phyloP scores from a whole-genome alignment of 345 rosid genomes.

The Eucalyptus pauciflora region DNA sequence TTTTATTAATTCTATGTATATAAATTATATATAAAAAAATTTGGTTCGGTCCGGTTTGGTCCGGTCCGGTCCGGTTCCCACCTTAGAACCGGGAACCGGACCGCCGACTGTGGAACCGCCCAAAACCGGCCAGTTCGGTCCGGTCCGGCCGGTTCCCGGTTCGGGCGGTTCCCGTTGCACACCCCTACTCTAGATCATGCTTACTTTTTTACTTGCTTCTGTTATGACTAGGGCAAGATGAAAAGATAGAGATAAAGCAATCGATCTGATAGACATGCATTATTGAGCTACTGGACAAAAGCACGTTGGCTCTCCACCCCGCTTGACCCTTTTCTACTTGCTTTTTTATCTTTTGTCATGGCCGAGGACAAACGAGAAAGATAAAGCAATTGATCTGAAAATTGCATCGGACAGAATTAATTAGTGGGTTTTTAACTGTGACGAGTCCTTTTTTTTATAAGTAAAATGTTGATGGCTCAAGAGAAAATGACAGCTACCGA shows the following conservation, averaged over 20 bases:
- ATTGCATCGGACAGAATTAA: not conserved
- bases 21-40: too few relatives aligned
- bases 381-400: not conserved
- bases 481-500: not conserved
- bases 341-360: not conserved
- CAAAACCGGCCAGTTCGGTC: too few relatives aligned
- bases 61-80: too few relatives aligned
- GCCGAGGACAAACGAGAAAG: not conserved
- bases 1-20: too few relatives aligned
- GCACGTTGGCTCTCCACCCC: not conserved
- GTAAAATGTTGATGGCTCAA: not conserved
- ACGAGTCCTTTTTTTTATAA: too few relatives aligned
- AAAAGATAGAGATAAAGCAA: not conserved
- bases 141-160: too few relatives aligned
- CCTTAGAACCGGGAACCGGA: too few relatives aligned
- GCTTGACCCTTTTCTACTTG: not conserved
- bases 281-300: not conserved
- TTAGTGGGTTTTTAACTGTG: not conserved
- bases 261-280: not conserved
- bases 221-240: not conserved
- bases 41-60: too few relatives aligned
- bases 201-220: not conserved
- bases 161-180: too few relatives aligned
- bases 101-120: too few relatives aligned
- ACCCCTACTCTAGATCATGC: not conserved